A percentile compares a stretch with the other conserved stretches of the same genome.
phyloP scores from a whole-genome alignment of 345 rosid species.

The Schrenkiella parvula region DNA sequence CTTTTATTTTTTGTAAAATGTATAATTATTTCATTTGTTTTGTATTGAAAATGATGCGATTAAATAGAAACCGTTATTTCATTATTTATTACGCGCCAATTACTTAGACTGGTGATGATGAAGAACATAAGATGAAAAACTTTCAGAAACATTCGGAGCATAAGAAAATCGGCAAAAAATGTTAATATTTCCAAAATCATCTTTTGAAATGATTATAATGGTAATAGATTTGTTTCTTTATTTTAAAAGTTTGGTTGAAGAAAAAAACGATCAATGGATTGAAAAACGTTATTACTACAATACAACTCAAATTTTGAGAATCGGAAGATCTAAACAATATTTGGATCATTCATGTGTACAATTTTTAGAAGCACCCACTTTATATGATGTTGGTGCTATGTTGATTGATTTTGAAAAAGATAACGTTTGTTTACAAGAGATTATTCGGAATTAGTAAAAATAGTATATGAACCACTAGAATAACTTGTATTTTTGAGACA shows the following conservation, averaged over 20 bases:
- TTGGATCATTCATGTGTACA: too few species aligned
- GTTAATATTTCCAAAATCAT: too few species aligned
- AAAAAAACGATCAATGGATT: not conserved
- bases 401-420: too few species aligned
- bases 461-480: too few species aligned
- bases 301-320: slow-evolving; percentile 4
- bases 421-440: too few species aligned
- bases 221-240: not conserved
- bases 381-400: too few species aligned
- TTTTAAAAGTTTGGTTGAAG: not conserved
- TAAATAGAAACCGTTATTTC: not conserved
- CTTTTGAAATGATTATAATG: not conserved
- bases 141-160: too few species aligned
- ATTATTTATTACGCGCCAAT: not conserved
- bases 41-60: not conserved
- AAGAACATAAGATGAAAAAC: not conserved
- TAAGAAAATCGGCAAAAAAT: too few species aligned
- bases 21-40: slow-evolving; percentile 18
- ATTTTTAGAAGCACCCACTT: too few species aligned
- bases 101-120: not conserved
- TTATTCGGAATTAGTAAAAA: too few species aligned
- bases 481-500: too few species aligned
- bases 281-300: not conserved
- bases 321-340: not conserved
- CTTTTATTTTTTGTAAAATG: not conserved